These are phyloP conservation scores for Gaultheria prostrata DNA, from an alignment of 148 eudicot species.

Conservation along the genomic window DNA sequence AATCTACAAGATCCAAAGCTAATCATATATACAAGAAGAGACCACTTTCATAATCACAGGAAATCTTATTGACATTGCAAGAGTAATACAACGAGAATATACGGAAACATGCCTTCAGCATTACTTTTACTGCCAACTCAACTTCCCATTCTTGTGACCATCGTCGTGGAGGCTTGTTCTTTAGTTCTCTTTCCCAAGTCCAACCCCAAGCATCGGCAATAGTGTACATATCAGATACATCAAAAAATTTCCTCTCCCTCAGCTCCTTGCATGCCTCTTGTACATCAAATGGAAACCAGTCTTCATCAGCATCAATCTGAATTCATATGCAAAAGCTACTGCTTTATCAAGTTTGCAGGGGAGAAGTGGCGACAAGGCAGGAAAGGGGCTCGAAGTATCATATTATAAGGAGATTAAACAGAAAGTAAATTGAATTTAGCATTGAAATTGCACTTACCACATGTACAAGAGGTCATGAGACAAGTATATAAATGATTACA, in stretches of 20 bases:
- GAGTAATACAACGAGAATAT: neutral
- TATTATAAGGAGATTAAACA: neutral
- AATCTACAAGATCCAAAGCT: neutral
- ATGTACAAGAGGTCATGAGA: neutral
- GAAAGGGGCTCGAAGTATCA: neutral
- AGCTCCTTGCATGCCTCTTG: slow-evolving; percentile 82
- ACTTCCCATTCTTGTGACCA: slow-evolving; percentile 99
- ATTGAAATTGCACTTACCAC: neutral
- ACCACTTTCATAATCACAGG: neutral
- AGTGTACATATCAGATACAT: slow-evolving; percentile 91
- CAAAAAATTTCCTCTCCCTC: slow-evolving; percentile 65
- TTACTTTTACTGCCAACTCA: slow-evolving; percentile 77
- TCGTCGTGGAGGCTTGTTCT: slow-evolving; percentile 66
- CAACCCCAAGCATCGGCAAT: slow-evolving; percentile 98
- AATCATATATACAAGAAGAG: neutral
- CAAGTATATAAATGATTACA: neutral
- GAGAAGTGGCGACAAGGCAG: neutral
- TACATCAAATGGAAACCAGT: slow-evolving; percentile 86
- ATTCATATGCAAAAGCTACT: slow-evolving; percentile 10
- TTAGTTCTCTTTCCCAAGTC: slow-evolving; percentile 94
- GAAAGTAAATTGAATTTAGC: neutral
- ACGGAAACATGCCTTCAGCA: slow-evolving; percentile 67
- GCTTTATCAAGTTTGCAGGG: neutral
- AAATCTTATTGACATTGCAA: slow-evolving; percentile 2
- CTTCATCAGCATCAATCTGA: slow-evolving; percentile 88